A percentile compares a stretch with the other conserved stretches of the same genome.
These are phyloP conservation scores for Cadophora gregata DNA, from an alignment of 2,329 filamentous ascomycete species.

Conservation along the genomic window DNA sequence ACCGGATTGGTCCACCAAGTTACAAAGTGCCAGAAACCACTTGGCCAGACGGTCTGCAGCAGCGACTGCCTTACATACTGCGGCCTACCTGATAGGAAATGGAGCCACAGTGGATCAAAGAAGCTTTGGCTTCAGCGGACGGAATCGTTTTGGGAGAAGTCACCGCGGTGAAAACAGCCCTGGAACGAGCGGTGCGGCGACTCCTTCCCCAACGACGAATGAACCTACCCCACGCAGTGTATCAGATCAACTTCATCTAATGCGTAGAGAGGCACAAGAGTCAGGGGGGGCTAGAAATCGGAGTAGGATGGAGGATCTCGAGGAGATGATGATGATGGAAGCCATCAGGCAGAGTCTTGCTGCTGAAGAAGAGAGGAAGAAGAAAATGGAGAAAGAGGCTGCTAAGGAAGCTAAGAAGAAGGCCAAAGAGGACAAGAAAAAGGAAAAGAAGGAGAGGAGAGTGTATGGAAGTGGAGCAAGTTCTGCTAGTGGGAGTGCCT, in stretches of 20 bases:
- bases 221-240: slow-evolving; percentile 38
- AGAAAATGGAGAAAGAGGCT: slow-evolving; percentile 80
- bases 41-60: slow-evolving; percentile 87
- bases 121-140: slow-evolving; percentile 41
- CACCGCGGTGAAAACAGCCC: slow-evolving; percentile 39
- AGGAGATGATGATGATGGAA: slow-evolving; percentile 99
- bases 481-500: slow-evolving; percentile 66
- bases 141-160: slow-evolving; percentile 41
- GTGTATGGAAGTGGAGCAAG: slow-evolving; percentile 51
- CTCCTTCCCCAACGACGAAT: slow-evolving; percentile 40
- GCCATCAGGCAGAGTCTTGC: slow-evolving; percentile 91
- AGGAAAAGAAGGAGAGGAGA: slow-evolving; percentile 59
- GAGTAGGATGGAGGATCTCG: slow-evolving; percentile 81
- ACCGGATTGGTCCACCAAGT: slow-evolving; percentile 92
- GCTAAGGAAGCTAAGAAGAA: slow-evolving; percentile 84
- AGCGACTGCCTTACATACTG: slow-evolving; percentile 91
- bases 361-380: slow-evolving; percentile 90
- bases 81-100: slow-evolving; percentile 86
- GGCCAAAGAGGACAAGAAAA: slow-evolving; percentile 84
- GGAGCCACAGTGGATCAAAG: slow-evolving; percentile 37
- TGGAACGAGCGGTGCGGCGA: slow-evolving; percentile 42
- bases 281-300: slow-evolving; percentile 47
- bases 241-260: slow-evolving; percentile 37
- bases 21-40: slow-evolving; percentile 83
- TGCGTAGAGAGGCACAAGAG: slow-evolving; percentile 42